Conservation (phyloP, 805 yeast genomes). For the Scheffersomyces stipitis region DNA sequence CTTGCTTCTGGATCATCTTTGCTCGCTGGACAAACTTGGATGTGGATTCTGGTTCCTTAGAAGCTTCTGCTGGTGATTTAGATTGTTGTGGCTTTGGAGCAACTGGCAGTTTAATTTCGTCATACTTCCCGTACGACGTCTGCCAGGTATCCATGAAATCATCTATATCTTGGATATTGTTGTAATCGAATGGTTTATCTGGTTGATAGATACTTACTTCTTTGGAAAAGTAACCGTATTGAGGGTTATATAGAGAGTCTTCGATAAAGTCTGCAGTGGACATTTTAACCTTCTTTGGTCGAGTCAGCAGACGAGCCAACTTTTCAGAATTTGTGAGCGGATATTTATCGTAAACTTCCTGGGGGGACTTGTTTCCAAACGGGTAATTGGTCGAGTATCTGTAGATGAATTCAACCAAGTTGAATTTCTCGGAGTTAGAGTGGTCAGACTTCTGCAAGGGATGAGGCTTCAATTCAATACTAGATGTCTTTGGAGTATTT, state of each 20-base stretch:
- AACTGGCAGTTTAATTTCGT: constrained; percentile 22
- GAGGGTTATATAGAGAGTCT: constrained; percentile 78
- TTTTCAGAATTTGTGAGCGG: constrained; percentile 35
- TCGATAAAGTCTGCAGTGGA: constrained; percentile 78
- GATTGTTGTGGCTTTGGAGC: constrained; percentile 1
- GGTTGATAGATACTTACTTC: constrained; percentile 78
- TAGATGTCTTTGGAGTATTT: not conserved
- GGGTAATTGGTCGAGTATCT: constrained; percentile 43
- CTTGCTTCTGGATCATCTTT: constrained; percentile 23
- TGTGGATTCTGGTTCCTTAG: constrained; percentile 5
- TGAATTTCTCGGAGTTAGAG: constrained; percentile 15
- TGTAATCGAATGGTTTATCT: constrained; percentile 62
- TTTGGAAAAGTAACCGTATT: constrained; percentile 78
- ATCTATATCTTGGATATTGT: constrained; percentile 57
- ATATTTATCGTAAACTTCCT: constrained; percentile 36
- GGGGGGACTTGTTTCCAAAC: constrained; percentile 35
- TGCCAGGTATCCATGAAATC: constrained; percentile 72
- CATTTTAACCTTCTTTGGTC: constrained; percentile 71
- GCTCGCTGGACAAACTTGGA: constrained; percentile 32
- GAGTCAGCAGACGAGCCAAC: constrained; percentile 29
- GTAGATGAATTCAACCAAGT: constrained; percentile 35
- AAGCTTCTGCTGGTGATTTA: not conserved
- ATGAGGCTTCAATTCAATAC: constrained; percentile 12
- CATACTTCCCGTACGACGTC: constrained; percentile 56
- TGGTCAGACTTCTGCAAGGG: constrained; percentile 22